Evolutionary conservation across 2,329 filamentous ascomycete species (phyloP).

Genomic region (Sporothrix humicola): DNA sequence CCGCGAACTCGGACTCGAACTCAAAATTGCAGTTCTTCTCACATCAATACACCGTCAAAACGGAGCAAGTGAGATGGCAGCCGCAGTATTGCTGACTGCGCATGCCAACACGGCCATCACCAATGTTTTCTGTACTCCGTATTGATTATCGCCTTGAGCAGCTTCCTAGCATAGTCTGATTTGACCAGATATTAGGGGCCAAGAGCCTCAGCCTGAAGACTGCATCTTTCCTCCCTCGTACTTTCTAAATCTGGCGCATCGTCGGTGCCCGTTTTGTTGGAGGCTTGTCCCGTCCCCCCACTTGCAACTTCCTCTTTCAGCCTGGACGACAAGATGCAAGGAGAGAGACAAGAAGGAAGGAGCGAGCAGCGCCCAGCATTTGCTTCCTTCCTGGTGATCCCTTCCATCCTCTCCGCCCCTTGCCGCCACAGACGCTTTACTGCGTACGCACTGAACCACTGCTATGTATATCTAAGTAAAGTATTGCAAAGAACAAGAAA

Average conservation of each 20-base stretch:
- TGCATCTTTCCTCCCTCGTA: too few species aligned
- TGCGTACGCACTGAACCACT: not conserved
- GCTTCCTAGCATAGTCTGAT: not conserved
- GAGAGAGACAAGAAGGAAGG: conserved; percentile 10
- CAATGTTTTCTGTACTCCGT: not conserved
- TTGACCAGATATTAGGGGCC: not conserved
- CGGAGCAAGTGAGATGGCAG: not conserved
- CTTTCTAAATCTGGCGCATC: not conserved
- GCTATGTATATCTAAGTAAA: not conserved
- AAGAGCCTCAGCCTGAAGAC: not conserved
- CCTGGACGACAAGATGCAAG: conserved; percentile 1
- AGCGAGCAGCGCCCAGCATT: conserved; percentile 13
- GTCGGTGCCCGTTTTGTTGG: conserved; percentile 6
- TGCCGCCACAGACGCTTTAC: not conserved
- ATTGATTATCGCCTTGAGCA: not conserved
- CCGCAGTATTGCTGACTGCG: conserved; percentile 15
- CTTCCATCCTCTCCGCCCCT: not conserved
- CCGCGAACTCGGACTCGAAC: not conserved
- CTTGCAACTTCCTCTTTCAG: conserved; percentile 19
- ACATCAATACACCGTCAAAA: not conserved
- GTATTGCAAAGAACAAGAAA: not conserved
- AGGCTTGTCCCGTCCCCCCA: conserved; percentile 15
- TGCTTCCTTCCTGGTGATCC: not conserved
- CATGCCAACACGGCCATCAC: not conserved
- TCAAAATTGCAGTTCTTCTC: not conserved